phyloP scores from a whole-genome alignment of 192 early-diverging fungal species.

The Jimgerdemannia flammicorona region DNA sequence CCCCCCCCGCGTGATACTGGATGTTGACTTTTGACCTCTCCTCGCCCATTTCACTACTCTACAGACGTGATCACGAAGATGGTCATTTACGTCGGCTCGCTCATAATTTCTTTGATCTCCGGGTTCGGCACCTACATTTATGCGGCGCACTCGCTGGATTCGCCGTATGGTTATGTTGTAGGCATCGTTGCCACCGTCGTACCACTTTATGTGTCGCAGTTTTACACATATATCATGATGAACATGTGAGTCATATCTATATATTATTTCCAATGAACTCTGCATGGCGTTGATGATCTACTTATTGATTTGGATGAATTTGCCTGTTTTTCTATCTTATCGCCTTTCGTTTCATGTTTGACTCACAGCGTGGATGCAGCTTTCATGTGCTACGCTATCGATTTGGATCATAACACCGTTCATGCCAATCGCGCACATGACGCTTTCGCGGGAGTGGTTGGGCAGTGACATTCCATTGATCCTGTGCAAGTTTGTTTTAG shows the following conservation, averaged over 20 bases:
- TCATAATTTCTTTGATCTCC: slow-evolving; percentile 48
- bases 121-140: slow-evolving; percentile 60
- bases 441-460: slow-evolving; percentile 33
- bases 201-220: slow-evolving; percentile 62
- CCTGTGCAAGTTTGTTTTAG: too few species aligned
- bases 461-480: too few species aligned
- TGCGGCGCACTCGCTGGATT: slow-evolving; percentile 47
- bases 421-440: slow-evolving; percentile 47
- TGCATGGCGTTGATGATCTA: too few species aligned
- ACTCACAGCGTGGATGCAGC: slow-evolving; percentile 66
- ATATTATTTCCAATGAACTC: too few species aligned
- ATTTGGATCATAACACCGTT: slow-evolving; percentile 62
- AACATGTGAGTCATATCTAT: slow-evolving; percentile 56
- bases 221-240: slow-evolving; percentile 67
- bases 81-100: slow-evolving; percentile 54
- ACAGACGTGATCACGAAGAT: slow-evolving; percentile 52
- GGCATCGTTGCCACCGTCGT: slow-evolving; percentile 54
- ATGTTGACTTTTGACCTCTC: too few species aligned
- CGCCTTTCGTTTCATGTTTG: not conserved
- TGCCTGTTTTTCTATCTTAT: not conserved
- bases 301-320: slow-evolving; percentile 1
- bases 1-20: too few species aligned
- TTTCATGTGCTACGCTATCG: slow-evolving; percentile 78
- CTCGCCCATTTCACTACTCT: not conserved
- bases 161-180: slow-evolving; percentile 62